Evolutionary conservation across 2,329 filamentous ascomycete species (phyloP).

Genomic region (Diaporthe sp.): DNA sequence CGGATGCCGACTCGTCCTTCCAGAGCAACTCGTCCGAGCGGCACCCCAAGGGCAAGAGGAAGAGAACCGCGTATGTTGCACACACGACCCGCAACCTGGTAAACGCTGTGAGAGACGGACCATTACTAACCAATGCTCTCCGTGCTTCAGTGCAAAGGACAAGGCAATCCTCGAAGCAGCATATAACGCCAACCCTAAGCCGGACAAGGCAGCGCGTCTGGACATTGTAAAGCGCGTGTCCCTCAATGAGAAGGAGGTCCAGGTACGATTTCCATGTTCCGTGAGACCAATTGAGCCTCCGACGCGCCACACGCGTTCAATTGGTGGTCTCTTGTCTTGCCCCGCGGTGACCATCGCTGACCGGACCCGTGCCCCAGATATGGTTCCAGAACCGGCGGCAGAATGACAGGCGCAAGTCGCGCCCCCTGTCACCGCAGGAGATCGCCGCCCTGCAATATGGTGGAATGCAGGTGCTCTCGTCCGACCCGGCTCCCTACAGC

Average conservation of each 20-base stretch:
- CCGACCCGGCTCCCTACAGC: slow-evolving; percentile 56
- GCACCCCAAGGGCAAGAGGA: slow-evolving; percentile 73
- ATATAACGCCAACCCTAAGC: slow-evolving; percentile 88
- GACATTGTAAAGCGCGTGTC: slow-evolving; percentile 88
- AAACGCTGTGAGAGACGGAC: slow-evolving; percentile 16
- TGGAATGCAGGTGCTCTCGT: slow-evolving; percentile 65
- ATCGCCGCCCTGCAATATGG: slow-evolving; percentile 73
- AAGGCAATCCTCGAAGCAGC: slow-evolving; percentile 90
- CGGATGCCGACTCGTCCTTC: slow-evolving; percentile 39
- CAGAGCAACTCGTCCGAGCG: slow-evolving; percentile 49
- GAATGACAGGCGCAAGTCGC: slow-evolving; percentile 90
- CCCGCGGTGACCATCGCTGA: slow-evolving; percentile 22
- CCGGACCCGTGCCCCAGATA: slow-evolving; percentile 70
- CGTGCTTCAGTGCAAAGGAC: slow-evolving; percentile 79
- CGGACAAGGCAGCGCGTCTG: slow-evolving; percentile 88
- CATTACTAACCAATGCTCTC: slow-evolving; percentile 26
- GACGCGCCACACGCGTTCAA: slow-evolving; percentile 28
- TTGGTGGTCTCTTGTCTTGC: slow-evolving; percentile 15
- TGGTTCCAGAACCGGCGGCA: slow-evolving; percentile 98
- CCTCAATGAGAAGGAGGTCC: slow-evolving; percentile 94
- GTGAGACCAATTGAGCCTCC: background rate
- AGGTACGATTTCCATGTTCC: slow-evolving; percentile 71
- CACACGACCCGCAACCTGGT: slow-evolving; percentile 17
- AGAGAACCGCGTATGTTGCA: slow-evolving; percentile 71
- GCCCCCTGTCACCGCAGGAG: slow-evolving; percentile 84